Conservation (phyloP, 2,329 filamentous ascomycete genomes). For the Tolypocladium cylindrosporum region DNA sequence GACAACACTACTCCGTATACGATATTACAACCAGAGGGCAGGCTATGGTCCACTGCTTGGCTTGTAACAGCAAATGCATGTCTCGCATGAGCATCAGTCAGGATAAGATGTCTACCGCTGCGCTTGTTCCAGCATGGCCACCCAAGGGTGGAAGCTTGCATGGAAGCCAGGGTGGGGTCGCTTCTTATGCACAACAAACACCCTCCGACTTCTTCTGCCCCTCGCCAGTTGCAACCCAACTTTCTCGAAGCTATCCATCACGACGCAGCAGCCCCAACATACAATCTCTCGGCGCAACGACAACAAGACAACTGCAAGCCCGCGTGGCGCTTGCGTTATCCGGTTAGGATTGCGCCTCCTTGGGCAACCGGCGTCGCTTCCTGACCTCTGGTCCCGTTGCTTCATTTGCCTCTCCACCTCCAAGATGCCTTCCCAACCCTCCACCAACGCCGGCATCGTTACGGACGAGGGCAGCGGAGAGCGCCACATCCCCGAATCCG, state of each 20-base stretch:
- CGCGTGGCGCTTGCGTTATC: neutral
- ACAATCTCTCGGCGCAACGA: neutral
- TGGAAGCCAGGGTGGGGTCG: neutral
- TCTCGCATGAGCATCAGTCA: neutral
- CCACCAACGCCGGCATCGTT: constrained; percentile 62
- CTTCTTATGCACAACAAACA: neutral
- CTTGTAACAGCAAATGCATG: neutral
- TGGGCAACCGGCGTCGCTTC: neutral
- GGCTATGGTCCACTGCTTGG: neutral
- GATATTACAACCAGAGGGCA: too few relatives aligned
- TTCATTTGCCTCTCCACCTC: neutral
- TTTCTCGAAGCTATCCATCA: neutral
- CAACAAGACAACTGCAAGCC: neutral
- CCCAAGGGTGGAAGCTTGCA: neutral
- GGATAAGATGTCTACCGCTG: neutral
- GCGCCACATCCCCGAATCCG: constrained; percentile 80
- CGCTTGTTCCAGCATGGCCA: neutral
- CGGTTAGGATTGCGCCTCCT: neutral
- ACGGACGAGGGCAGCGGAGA: constrained; percentile 66
- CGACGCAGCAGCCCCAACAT: neutral
- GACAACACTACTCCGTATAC: neutral
- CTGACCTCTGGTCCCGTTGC: neutral
- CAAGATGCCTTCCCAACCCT: constrained; percentile 36
- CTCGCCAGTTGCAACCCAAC: neutral
- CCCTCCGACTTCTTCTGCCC: neutral